phyloP scores from a whole-genome alignment of 1,284 basidiomycete genomes.

The Stereum hirsutum region DNA sequence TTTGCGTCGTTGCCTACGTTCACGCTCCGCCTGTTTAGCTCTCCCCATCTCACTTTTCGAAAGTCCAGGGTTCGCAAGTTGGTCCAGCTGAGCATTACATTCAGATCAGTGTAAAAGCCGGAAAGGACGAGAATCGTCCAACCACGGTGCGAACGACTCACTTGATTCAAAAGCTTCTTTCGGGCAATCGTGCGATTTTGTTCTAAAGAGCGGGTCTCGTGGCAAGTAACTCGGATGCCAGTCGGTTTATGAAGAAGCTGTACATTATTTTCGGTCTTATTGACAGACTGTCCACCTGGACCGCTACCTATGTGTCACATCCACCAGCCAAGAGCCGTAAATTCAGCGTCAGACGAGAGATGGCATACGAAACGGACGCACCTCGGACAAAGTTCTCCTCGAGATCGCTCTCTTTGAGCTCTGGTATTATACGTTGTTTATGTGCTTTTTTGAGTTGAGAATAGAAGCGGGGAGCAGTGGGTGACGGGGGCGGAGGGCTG shows the following conservation, averaged over 20 bases:
- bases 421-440: conserved; percentile 50
- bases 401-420: conserved; percentile 61
- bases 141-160: conserved; percentile 15
- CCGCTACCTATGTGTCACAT: conserved; percentile 50
- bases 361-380: conserved; percentile 20
- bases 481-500: conserved; percentile 12
- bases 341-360: not conserved
- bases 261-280: conserved; percentile 80
- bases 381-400: conserved; percentile 75
- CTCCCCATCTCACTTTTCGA: conserved; percentile 58
- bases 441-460: conserved; percentile 63
- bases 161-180: conserved; percentile 60
- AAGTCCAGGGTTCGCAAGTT: conserved; percentile 61
- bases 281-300: conserved; percentile 79
- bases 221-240: conserved; percentile 68
- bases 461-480: conserved; percentile 33
- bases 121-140: not conserved
- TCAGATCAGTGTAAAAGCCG: no score
- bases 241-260: conserved; percentile 74
- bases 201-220: conserved; percentile 68
- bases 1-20: conserved; percentile 61
- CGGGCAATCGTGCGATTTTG: conserved; percentile 67
- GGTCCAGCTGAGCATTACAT: conserved; percentile 46
- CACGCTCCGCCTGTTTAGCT: conserved; percentile 64
- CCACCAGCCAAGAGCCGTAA: not conserved